Evolutionary conservation across 352 stramenopile genomes (phyloP), one percentile per base, ranked within the genome.

Genomic region (Globisporangium solare): DNA sequence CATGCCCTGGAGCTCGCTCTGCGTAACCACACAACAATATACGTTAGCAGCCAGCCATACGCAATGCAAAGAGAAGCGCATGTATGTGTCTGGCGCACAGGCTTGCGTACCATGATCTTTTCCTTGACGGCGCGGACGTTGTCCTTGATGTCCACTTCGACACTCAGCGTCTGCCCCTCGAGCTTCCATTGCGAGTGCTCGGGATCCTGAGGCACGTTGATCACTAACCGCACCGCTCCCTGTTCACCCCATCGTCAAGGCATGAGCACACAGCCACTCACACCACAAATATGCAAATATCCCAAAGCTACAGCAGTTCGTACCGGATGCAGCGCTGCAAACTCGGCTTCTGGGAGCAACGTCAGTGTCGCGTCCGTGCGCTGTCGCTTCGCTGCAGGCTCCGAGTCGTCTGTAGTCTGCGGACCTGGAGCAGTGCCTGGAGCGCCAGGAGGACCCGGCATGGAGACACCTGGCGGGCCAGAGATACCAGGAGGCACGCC

Each of bases 161-260:
- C 52, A 5, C 71, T 94, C 41, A 98, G 60, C 7, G 84, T 91
- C 76, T 98, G 95, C 2, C 95, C 96, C 37, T 92, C 85, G 31
- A 99, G 82, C 61, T 97, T 96, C 91, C 92, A 98, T 50, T 91
- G 78, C 15, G 88, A 64, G 54, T 97, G 95, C 14, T 96, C 79
- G 1, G 84, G 62, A 32, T 98, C 93, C 47, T 90, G 75, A 11
- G 94, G 92, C 35, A 98, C 73, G 41, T 85, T 86, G 47, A 96
- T 67, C 40, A 67, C 40, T 47, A 97, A 63, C 12, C 73, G 76
- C 3, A 94, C 78, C 41, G 66, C 66, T 47, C 80, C 83, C 83
- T 93, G 57, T 31, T 46, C 22, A 55, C 22, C 7, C 27, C 27
- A 6, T 35, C 4, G 27, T 6, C 5, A 35, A 35, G 10, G 27